phyloP scores from a whole-genome alignment of 805 yeast genomes.

The Candida nemodendra region DNA sequence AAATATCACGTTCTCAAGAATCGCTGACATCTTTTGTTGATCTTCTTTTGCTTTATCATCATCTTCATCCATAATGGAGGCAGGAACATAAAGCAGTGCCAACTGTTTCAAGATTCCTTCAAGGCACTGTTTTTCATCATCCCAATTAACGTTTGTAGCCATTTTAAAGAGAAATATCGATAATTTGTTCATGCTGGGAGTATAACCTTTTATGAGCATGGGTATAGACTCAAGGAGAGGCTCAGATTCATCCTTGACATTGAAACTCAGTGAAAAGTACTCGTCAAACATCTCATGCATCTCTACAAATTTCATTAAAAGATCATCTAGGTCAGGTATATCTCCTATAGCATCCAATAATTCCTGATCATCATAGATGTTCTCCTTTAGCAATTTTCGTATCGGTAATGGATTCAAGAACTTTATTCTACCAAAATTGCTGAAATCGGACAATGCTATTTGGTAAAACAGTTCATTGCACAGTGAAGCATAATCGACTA shows the following conservation, averaged over 20 bases:
- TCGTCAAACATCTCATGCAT: conserved; percentile 81
- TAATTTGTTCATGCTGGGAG: conserved; percentile 62
- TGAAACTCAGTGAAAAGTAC: conserved; percentile 62
- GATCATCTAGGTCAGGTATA: conserved; percentile 14
- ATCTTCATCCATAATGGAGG: conserved; percentile 35
- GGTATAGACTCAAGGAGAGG: conserved; percentile 57
- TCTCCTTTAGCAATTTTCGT: conserved; percentile 34
- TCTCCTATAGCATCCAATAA: conserved; percentile 6
- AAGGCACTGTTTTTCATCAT: conserved; percentile 67
- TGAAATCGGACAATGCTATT: conserved; percentile 70
- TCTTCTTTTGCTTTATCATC: conserved; percentile 23
- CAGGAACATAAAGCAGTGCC: conserved; percentile 74
- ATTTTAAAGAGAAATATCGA: conserved; percentile 65
- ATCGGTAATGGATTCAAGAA: conserved; percentile 36
- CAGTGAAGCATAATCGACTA: conserved; percentile 78
- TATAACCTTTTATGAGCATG: conserved; percentile 58
- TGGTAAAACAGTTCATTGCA: conserved; percentile 77
- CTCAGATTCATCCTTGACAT: conserved; percentile 31
- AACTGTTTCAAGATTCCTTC: conserved; percentile 63
- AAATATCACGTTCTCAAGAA: conserved; percentile 58
- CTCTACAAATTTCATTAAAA: conserved; percentile 18
- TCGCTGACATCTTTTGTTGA: conserved; percentile 28
- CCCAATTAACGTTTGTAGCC: conserved; percentile 60
- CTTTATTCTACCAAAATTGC: conserved; percentile 68
- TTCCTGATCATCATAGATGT: conserved; percentile 32